Conservation (phyloP, 805 yeast species). For the Barnettozyma populi region DNA sequence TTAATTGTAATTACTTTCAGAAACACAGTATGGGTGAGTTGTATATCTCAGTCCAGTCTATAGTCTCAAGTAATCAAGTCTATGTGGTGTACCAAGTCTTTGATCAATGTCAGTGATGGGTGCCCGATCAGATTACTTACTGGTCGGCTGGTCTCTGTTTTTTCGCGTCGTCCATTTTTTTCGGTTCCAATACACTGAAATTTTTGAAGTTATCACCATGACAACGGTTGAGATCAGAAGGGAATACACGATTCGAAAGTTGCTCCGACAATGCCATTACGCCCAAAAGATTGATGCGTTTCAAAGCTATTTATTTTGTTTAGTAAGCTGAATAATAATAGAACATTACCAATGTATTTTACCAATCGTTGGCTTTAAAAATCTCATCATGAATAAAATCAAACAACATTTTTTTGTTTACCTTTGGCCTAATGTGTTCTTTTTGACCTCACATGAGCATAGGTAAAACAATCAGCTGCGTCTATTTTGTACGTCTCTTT, state of each 20-base stretch:
- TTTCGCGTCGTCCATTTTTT: not conserved
- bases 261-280: not conserved
- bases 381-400: too few relatives aligned
- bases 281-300: not conserved
- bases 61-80: not conserved
- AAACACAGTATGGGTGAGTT: not conserved
- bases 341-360: too few relatives aligned
- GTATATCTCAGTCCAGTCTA: not conserved
- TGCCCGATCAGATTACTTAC: not conserved
- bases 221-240: not conserved
- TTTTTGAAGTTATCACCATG: not conserved
- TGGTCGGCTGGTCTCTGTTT: not conserved
- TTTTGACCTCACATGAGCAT: not conserved
- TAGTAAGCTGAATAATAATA: too few relatives aligned
- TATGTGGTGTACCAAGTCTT: not conserved
- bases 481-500: constrained; percentile 1
- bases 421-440: not conserved
- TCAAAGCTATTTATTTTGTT: too few relatives aligned
- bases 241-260: not conserved
- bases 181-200: not conserved
- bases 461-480: too few relatives aligned
- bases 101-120: not conserved
- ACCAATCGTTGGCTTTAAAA: too few relatives aligned
- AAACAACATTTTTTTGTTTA: not conserved
- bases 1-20: not conserved